A percentile compares a stretch with the other conserved stretches of the same genome.
Conservation (phyloP, 345 rosid genomes). For the Eucalyptus erythrocorys region DNA sequence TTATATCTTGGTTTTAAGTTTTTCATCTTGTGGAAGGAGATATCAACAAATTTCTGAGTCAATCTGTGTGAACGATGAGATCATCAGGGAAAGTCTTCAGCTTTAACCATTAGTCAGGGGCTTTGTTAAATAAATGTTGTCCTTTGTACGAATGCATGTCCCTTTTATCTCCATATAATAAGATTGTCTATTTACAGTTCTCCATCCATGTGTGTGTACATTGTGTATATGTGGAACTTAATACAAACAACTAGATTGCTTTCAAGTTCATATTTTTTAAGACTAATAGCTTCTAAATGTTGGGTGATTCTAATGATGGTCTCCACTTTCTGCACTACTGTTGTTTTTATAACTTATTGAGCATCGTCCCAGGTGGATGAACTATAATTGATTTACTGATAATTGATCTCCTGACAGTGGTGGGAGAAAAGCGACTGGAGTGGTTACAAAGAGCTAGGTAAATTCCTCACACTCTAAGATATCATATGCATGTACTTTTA, state of each 20-base stretch:
- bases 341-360: not conserved
- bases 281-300: not conserved
- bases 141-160: not conserved
- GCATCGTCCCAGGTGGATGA: constrained; percentile 41
- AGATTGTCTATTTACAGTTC: constrained; percentile 24
- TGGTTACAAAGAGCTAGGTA: constrained; percentile 99
- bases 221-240: not conserved
- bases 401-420: constrained; percentile 65
- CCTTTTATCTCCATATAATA: not conserved
- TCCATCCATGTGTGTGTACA: not conserved
- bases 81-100: not conserved
- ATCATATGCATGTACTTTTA: not conserved
- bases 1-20: not conserved
- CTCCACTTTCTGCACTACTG: not conserved
- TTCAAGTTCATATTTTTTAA: not conserved
- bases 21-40: not conserved
- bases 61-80: not conserved
- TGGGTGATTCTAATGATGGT: not conserved
- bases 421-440: constrained; percentile 99
- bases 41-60: not conserved
- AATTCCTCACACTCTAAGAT: not conserved
- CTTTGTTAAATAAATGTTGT: not conserved
- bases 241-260: not conserved
- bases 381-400: not conserved
- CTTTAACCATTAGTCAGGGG: not conserved